Conservation (phyloP, 257 asterid genomes). For the Solanum rostratum region DNA sequence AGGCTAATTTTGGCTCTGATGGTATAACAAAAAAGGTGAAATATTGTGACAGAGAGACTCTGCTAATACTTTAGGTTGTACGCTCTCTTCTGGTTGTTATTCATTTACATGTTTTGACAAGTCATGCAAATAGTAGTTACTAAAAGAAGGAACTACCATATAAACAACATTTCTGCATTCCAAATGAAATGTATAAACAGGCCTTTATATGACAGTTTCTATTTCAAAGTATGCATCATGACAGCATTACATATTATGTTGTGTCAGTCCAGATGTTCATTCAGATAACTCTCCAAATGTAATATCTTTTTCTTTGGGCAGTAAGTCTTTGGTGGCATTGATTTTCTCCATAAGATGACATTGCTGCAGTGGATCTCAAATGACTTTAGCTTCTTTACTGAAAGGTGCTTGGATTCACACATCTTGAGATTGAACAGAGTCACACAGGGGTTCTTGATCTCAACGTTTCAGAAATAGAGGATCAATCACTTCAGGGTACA, state of each 20-base stretch:
- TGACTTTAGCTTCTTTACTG: slow-evolving; percentile 45
- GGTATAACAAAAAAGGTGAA: neutral
- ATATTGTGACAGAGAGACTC: neutral
- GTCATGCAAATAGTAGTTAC: neutral
- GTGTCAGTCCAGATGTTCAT: neutral
- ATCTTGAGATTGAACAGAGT: slow-evolving; percentile 23
- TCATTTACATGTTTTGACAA: neutral
- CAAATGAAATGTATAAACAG: neutral
- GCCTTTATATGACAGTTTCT: neutral
- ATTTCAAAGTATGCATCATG: neutral
- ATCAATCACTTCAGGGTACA: slow-evolving; percentile 12
- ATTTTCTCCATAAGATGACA: slow-evolving; percentile 50
- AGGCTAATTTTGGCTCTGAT: neutral
- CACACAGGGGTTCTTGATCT: slow-evolving; percentile 15
- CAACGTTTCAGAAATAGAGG: slow-evolving; percentile 9
- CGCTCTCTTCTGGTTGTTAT: neutral
- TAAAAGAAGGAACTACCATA: neutral
- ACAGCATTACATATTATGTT: neutral
- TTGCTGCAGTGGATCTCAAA: slow-evolving; percentile 62
- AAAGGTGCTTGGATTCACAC: slow-evolving; percentile 58
- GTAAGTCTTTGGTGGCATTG: slow-evolving; percentile 61
- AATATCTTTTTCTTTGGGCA: slow-evolving; percentile 12
- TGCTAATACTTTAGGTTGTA: neutral
- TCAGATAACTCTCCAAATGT: neutral
- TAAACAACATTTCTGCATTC: neutral